Evolutionary conservation across 495 filamentous ascomycete genomes (phyloP).

Genomic region (Amphirosellinia nigrospora): DNA sequence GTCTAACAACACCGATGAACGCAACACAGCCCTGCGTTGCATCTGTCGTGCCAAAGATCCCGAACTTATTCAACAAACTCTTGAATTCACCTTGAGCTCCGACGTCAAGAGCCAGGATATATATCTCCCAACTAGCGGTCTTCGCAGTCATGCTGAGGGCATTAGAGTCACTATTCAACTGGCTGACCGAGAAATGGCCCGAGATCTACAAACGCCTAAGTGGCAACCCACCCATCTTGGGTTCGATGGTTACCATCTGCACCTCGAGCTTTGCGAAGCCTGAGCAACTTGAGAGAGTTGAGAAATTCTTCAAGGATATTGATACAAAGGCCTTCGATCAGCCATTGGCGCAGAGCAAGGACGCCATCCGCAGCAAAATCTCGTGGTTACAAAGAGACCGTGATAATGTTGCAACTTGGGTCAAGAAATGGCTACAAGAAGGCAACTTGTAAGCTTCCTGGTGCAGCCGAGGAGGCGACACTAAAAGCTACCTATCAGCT

Average conservation of each 20-base stretch:
- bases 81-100: conserved; percentile 73
- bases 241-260: conserved; percentile 81
- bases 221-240: conserved; percentile 79
- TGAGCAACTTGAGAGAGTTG: conserved; percentile 74
- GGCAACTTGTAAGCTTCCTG: not conserved
- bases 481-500: not conserved
- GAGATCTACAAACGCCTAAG: conserved; percentile 71
- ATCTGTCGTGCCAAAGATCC: conserved; percentile 80
- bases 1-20: conserved; percentile 91
- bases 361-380: conserved; percentile 65
- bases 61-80: conserved; percentile 79
- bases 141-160: conserved; percentile 79
- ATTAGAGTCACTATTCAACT: conserved; percentile 82
- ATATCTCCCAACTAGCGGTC: conserved; percentile 81
- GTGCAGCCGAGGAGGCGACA: not conserved
- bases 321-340: conserved; percentile 78
- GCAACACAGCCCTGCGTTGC: conserved; percentile 89
- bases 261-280: conserved; percentile 80
- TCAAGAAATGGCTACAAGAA: conserved; percentile 45
- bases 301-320: conserved; percentile 79
- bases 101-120: conserved; percentile 97
- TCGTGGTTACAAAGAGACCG: conserved; percentile 64
- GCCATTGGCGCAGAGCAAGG: conserved; percentile 66
- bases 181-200: conserved; percentile 89
- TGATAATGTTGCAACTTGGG: conserved; percentile 62